Percentiles rank a stretch among this genome's conserved stretches.
phyloP scores from a whole-genome alignment of 768 basidiomycete genomes.

The Floccularia luteovirens region DNA sequence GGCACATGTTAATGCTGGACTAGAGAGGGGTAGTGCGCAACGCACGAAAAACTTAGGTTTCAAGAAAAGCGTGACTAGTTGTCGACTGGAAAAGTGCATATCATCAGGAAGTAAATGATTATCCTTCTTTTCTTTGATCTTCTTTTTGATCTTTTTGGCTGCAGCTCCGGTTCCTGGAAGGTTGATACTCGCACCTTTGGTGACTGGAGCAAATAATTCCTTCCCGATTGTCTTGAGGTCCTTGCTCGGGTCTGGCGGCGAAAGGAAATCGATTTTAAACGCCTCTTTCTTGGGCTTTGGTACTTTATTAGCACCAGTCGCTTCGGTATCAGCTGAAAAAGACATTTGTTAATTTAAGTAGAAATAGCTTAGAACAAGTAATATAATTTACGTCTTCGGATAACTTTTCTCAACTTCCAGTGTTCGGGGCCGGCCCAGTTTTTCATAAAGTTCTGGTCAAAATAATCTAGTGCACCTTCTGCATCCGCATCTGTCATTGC shows the following conservation, averaged over 20 bases:
- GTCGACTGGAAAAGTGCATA: slow-evolving; percentile 92
- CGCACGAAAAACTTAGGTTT: slow-evolving; percentile 93
- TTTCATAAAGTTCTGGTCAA: slow-evolving; percentile 79
- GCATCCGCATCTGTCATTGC: slow-evolving; percentile 66
- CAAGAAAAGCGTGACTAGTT: slow-evolving; percentile 87
- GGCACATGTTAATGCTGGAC: slow-evolving; percentile 3
- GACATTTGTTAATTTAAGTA: slow-evolving; percentile 3
- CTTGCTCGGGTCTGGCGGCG: slow-evolving; percentile 47
- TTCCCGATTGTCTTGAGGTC: slow-evolving; percentile 54
- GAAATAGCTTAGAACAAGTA: slow-evolving; percentile 1
- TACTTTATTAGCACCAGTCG: slow-evolving; percentile 40
- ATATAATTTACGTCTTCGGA: slow-evolving; percentile 58
- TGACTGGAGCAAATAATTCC: slow-evolving; percentile 72
- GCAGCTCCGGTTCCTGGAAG: slow-evolving; percentile 47
- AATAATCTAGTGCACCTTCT: slow-evolving; percentile 74
- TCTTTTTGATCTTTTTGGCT: slow-evolving; percentile 39
- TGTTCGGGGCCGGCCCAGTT: slow-evolving; percentile 99
- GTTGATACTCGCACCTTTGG: slow-evolving; percentile 63
- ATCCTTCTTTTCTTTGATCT: slow-evolving; percentile 58
- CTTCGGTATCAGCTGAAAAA: slow-evolving; percentile 22
- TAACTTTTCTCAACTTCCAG: slow-evolving; percentile 87
- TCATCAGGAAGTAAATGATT: slow-evolving; percentile 88
- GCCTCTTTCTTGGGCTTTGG: slow-evolving; percentile 67
- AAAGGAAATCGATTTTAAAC: slow-evolving; percentile 75
- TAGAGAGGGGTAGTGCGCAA: slow-evolving; percentile 4